A percentile compares a stretch with the other conserved stretches of the same genome.
These are phyloP conservation scores for Goffeauzyma gilvescens DNA, from an alignment of 768 basidiomycete genomes.

Conservation along the genomic window DNA sequence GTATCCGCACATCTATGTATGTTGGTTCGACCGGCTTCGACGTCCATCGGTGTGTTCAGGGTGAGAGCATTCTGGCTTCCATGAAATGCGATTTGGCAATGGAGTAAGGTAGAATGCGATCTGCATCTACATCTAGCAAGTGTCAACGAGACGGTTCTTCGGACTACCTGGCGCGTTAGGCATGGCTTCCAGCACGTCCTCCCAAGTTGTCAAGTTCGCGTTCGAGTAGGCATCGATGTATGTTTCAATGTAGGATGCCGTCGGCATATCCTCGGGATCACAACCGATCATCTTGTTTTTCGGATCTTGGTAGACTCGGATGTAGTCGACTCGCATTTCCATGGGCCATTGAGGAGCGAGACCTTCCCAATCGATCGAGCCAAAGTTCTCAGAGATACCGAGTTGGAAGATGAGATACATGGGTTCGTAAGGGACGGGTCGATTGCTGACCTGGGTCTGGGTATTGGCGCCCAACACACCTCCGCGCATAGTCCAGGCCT, in stretches of 20 bases:
- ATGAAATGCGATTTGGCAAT: too few species aligned
- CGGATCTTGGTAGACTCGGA: constrained; percentile 58
- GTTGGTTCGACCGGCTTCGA: too few species aligned
- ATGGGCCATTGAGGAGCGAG: constrained; percentile 21
- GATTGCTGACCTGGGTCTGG: constrained; percentile 40
- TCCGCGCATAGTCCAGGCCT: constrained; percentile 45
- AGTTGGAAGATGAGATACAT: constrained; percentile 62
- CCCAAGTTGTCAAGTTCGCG: not conserved
- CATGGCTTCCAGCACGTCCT: too few species aligned
- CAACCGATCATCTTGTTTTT: constrained; percentile 52
- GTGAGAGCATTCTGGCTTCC: too few species aligned
- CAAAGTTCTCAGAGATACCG: constrained; percentile 32
- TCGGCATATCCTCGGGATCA: constrained; percentile 61
- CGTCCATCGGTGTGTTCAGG: too few species aligned
- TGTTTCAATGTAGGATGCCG: constrained; percentile 49
- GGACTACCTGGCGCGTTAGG: constrained; percentile 8
- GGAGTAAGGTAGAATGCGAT: too few species aligned
- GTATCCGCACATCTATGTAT: too few species aligned
- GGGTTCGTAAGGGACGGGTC: constrained; percentile 72
- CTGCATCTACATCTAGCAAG: constrained; percentile 13
- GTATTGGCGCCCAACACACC: constrained; percentile 52
- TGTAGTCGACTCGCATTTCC: constrained; percentile 65
- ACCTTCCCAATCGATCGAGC: constrained; percentile 23
- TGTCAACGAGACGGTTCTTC: constrained; percentile 23
- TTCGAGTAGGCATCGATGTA: constrained; percentile 12